phyloP scores from a whole-genome alignment of 1,284 basidiomycete genomes.

The Testicularia cyperi region DNA sequence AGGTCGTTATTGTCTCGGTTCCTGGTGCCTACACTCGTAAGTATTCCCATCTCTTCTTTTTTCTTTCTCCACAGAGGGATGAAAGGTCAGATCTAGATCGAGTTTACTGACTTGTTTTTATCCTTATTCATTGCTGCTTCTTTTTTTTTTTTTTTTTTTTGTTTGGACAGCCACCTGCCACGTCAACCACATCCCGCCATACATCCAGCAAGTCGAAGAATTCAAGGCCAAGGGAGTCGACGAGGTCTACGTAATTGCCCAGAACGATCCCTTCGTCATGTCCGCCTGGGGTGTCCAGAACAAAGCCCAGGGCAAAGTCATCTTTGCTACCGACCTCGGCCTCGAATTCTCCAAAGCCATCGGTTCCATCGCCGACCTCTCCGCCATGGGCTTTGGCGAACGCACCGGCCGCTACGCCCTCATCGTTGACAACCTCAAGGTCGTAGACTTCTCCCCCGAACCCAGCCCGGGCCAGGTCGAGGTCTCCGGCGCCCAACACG shows the following conservation, averaged over 20 bases:
- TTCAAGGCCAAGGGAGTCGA: conserved; percentile 74
- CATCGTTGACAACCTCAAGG: conserved; percentile 71
- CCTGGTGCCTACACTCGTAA: conserved; percentile 68
- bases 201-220: conserved; percentile 68
- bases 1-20: conserved; percentile 75
- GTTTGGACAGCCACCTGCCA: conserved; percentile 43
- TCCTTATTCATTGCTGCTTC: too few species aligned
- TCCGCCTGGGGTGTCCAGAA: conserved; percentile 70
- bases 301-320: conserved; percentile 72
- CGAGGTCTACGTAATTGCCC: conserved; percentile 64
- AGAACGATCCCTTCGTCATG: conserved; percentile 58
- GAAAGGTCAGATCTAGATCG: too few species aligned
- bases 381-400: conserved; percentile 66
- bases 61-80: neutral
- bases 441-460: conserved; percentile 37
- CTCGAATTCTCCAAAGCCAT: conserved; percentile 70
- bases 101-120: too few species aligned
- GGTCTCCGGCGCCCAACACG: conserved; percentile 70
- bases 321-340: conserved; percentile 69
- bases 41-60: neutral
- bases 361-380: conserved; percentile 69
- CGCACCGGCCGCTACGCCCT: conserved; percentile 73
- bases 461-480: conserved; percentile 64
- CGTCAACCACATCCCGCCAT: conserved; percentile 67
- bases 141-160: neutral